phyloP scores from a whole-genome alignment of 345 rosid genomes.

The Lumnitzera racemosa region DNA sequence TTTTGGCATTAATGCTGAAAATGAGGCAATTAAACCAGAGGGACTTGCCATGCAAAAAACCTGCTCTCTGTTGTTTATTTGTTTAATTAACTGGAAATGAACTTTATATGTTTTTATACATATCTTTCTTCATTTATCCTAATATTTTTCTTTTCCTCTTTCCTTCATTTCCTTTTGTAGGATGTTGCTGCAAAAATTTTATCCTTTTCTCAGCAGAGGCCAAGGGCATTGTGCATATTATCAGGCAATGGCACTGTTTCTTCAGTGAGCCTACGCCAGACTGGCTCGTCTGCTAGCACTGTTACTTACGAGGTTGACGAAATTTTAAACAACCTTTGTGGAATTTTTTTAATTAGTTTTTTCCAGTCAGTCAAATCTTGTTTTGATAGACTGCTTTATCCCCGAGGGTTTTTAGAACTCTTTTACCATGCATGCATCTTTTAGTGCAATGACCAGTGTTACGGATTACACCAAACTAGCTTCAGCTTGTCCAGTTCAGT shows the following conservation, averaged over 20 bases:
- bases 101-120: neutral
- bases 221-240: conserved; percentile 86
- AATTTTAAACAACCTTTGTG: conserved; percentile 4
- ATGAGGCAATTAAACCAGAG: too few species aligned
- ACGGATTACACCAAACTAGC: too few species aligned
- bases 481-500: too few species aligned
- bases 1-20: too few species aligned
- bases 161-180: conserved; percentile 22
- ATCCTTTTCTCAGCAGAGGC: conserved; percentile 81
- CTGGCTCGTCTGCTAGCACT: conserved; percentile 54
- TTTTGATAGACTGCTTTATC: too few species aligned
- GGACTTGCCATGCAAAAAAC: too few species aligned
- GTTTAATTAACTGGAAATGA: neutral
- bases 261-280: conserved; percentile 72
- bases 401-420: too few species aligned
- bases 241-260: conserved; percentile 91
- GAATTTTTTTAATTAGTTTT: neutral
- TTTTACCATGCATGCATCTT: too few species aligned
- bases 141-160: conserved; percentile 2
- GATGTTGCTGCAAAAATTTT: conserved; percentile 78
- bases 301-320: conserved; percentile 68
- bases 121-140: neutral
- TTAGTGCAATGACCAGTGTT: too few species aligned
- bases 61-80: too few species aligned
- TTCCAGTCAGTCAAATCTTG: neutral